Evolutionary conservation across 2,329 filamentous ascomycete species (phyloP).

Genomic region (Aspergillus sp.): DNA sequence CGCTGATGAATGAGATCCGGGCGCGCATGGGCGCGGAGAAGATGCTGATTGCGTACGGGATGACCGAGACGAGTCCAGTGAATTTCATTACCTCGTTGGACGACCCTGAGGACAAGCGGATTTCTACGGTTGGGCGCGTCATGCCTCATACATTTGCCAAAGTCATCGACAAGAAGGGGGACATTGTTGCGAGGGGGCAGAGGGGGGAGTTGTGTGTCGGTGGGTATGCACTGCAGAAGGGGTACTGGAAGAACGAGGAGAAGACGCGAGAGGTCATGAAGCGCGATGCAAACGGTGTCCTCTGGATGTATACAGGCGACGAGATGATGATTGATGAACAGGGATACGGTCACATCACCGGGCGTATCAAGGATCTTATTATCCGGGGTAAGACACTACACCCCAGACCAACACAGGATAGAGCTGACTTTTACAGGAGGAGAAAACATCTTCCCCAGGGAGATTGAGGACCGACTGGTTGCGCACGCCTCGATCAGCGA

Average conservation of each 20-base stretch:
- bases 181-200: slow-evolving; percentile 61
- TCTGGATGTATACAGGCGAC: slow-evolving; percentile 65
- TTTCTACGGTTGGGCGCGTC: slow-evolving; percentile 67
- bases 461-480: slow-evolving; percentile 68
- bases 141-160: slow-evolving; percentile 77
- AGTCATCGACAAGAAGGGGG: slow-evolving; percentile 67
- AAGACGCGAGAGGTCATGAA: slow-evolving; percentile 65
- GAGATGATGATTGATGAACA: slow-evolving; percentile 51
- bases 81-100: slow-evolving; percentile 71
- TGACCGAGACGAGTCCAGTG: slow-evolving; percentile 77
- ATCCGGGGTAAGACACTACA: slow-evolving; percentile 54
- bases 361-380: slow-evolving; percentile 74
- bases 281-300: slow-evolving; percentile 53
- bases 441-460: slow-evolving; percentile 68
- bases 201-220: slow-evolving; percentile 71
- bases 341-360: slow-evolving; percentile 69
- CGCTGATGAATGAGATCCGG: slow-evolving; percentile 64
- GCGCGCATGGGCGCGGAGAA: slow-evolving; percentile 69
- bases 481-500: slow-evolving; percentile 58
- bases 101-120: slow-evolving; percentile 68
- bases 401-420: too few relatives aligned
- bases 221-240: slow-evolving; percentile 65
- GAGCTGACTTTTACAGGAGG: slow-evolving; percentile 47
- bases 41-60: slow-evolving; percentile 87
- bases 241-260: slow-evolving; percentile 39